phyloP scores from a whole-genome alignment of 495 filamentous ascomycete species.

The Xylaria palmicola region DNA sequence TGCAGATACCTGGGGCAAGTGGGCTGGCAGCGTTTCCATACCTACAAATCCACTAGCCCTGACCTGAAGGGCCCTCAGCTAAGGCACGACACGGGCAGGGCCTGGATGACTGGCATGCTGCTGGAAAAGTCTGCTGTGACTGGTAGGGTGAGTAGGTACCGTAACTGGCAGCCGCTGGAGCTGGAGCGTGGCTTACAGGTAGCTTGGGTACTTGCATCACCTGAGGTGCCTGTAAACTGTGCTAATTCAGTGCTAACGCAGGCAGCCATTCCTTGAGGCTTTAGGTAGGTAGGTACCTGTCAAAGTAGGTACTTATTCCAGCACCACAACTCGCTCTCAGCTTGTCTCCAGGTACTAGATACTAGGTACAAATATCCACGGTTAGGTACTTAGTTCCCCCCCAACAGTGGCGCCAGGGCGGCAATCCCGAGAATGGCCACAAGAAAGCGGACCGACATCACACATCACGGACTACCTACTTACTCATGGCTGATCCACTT shows the following conservation, averaged over 20 bases:
- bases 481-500: neutral
- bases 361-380: too few relatives aligned
- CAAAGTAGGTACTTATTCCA: neutral
- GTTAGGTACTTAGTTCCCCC: too few relatives aligned
- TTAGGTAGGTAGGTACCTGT: neutral
- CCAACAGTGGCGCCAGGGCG: neutral
- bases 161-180: too few relatives aligned
- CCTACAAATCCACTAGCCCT: too few relatives aligned
- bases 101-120: neutral
- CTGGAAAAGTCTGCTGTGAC: constrained; percentile 1
- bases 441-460: neutral
- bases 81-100: neutral
- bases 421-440: neutral
- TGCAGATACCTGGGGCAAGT: too few relatives aligned
- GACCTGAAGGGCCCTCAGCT: neutral
- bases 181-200: too few relatives aligned
- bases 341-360: neutral
- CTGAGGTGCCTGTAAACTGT: too few relatives aligned
- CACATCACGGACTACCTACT: neutral
- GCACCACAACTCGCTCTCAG: neutral
- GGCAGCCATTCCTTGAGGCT: too few relatives aligned
- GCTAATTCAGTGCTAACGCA: too few relatives aligned
- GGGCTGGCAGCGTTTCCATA: too few relatives aligned
- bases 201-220: too few relatives aligned
- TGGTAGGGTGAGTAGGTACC: too few relatives aligned